These are phyloP conservation scores for Lactarius sp. DNA, from an alignment of 768 basidiomycete genomes.

Conservation along the genomic window DNA sequence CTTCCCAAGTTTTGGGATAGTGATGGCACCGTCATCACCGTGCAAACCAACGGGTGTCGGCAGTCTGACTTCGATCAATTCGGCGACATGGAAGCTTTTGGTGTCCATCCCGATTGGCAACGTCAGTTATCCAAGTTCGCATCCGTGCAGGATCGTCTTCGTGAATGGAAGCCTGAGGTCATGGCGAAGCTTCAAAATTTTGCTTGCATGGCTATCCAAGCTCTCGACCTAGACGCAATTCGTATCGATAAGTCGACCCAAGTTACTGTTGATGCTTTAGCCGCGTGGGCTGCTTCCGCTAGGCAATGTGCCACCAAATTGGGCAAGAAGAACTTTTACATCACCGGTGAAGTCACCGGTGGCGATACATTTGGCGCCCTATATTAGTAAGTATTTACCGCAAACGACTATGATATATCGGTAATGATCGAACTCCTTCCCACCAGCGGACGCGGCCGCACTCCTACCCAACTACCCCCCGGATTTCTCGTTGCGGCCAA, in stretches of 20 bases:
- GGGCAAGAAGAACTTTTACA: slow-evolving; percentile 84
- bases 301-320: slow-evolving; percentile 65
- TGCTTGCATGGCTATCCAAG: slow-evolving; percentile 80
- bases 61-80: slow-evolving; percentile 90
- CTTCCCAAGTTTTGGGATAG: slow-evolving; percentile 81
- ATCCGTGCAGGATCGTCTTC: slow-evolving; percentile 91
- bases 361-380: slow-evolving; percentile 86
- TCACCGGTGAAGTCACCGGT: slow-evolving; percentile 91
- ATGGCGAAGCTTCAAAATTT: slow-evolving; percentile 74
- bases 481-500: slow-evolving; percentile 68
- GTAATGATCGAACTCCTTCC: slow-evolving; percentile 5
- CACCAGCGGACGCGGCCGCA: slow-evolving; percentile 83
- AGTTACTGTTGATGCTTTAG: slow-evolving; percentile 76
- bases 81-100: slow-evolving; percentile 96
- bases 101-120: slow-evolving; percentile 92
- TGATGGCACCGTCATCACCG: slow-evolving; percentile 56
- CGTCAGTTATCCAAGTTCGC: slow-evolving; percentile 94
- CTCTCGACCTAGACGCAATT: slow-evolving; percentile 89
- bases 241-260: slow-evolving; percentile 96
- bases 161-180: slow-evolving; percentile 83
- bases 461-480: slow-evolving; percentile 61
- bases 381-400: slow-evolving; percentile 56
- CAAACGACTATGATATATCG: background rate
- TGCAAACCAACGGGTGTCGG: slow-evolving; percentile 66
- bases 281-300: slow-evolving; percentile 69